Evolutionary conservation across 1,284 basidiomycete genomes (phyloP).

Genomic region (Rhizopogon hawkerae): DNA sequence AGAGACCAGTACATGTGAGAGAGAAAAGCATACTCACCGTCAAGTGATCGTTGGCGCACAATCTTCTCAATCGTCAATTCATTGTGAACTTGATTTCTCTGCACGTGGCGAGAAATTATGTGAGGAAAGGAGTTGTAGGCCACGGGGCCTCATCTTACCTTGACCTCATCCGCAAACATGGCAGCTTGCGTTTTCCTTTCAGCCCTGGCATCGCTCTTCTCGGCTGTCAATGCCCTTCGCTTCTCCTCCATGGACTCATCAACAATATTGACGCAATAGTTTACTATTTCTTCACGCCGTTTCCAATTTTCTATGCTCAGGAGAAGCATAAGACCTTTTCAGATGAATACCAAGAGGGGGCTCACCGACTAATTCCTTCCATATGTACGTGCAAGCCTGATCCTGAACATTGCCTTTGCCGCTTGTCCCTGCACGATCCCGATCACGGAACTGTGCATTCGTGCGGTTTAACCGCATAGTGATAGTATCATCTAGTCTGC

Average conservation of each 20-base stretch:
- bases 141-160: conserved; percentile 40
- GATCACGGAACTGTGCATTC: conserved; percentile 70
- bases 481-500: conserved; percentile 77
- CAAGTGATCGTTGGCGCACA: conserved; percentile 66
- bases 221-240: conserved; percentile 36
- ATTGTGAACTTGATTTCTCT: conserved; percentile 75
- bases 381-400: conserved; percentile 71
- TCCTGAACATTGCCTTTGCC: conserved; percentile 49
- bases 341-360: conserved; percentile 12
- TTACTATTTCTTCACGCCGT: conserved; percentile 66
- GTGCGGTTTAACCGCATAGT: conserved; percentile 80
- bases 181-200: conserved; percentile 47
- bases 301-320: conserved; percentile 67
- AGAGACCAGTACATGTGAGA: conserved; percentile 9
- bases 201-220: conserved; percentile 35
- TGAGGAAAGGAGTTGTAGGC: conserved; percentile 5
- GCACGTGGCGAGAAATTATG: conserved; percentile 2
- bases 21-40: conserved; percentile 45
- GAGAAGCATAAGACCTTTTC: conserved; percentile 3
- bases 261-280: conserved; percentile 71
- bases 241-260: conserved; percentile 60
- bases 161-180: conserved; percentile 65
- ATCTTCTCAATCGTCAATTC: conserved; percentile 77
- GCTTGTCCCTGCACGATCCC: conserved; percentile 38
- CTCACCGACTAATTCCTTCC: conserved; percentile 75